These are phyloP conservation scores for Pseudocercospora eumusae DNA, from an alignment of 2,329 filamentous ascomycete genomes.

Conservation along the genomic window DNA sequence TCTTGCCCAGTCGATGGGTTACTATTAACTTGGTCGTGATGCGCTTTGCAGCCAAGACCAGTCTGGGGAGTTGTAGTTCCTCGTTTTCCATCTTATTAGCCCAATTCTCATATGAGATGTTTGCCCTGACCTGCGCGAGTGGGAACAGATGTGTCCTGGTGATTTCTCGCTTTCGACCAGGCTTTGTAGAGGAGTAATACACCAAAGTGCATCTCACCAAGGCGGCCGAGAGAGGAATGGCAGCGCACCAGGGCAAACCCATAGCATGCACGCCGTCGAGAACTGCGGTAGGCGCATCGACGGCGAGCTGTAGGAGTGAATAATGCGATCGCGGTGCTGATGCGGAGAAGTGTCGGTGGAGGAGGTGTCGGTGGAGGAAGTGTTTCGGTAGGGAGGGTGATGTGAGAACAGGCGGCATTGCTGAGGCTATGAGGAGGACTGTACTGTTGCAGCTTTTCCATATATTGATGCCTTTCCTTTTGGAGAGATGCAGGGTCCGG, in stretches of 20 bases:
- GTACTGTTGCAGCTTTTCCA: no score
- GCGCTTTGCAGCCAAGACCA: neutral
- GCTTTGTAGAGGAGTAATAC: conserved; percentile 31
- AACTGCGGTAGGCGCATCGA: conserved; percentile 23
- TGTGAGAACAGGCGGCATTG: conserved; percentile 23
- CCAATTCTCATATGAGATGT: neutral
- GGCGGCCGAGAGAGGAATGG: conserved; percentile 35
- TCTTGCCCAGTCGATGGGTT: conserved; percentile 19
- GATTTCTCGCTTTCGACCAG: conserved; percentile 26
- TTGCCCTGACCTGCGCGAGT: neutral
- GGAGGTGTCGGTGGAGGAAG: conserved; percentile 24
- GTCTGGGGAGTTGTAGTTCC: no score
- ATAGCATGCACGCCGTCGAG: conserved; percentile 34
- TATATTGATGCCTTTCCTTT: no score
- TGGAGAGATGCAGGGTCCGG: conserved; percentile 1
- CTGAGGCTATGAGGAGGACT: no score
- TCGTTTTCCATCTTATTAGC: no score
- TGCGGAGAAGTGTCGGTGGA: conserved; percentile 32
- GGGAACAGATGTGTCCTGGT: conserved; percentile 23
- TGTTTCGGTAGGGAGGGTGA: conserved; percentile 2
- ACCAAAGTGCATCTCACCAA: conserved; percentile 34
- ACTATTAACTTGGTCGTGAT: neutral
- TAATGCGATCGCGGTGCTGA: conserved; percentile 23
- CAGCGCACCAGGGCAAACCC: conserved; percentile 39
- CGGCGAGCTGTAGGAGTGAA: conserved; percentile 12